Evolutionary conservation across 163 green algal species (phyloP).

Genomic region (Scenedesmus sp.): DNA sequence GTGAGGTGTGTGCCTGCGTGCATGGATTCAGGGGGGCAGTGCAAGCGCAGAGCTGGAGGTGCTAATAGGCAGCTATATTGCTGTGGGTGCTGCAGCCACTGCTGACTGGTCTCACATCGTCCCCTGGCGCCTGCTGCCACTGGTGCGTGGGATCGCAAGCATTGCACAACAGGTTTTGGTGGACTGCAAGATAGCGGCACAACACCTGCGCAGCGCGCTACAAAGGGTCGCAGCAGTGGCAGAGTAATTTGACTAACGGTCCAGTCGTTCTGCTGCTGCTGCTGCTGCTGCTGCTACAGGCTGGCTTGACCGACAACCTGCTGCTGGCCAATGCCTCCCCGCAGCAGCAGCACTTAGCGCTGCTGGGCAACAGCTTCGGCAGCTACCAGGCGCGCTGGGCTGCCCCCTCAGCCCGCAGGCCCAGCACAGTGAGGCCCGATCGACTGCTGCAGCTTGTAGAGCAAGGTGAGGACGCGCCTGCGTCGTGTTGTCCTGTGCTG

Average conservation of each 20-base stretch:
- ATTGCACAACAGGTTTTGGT: too few species aligned
- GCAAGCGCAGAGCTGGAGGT: neutral
- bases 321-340: slow-evolving; percentile 68
- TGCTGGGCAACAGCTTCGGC: slow-evolving; percentile 80
- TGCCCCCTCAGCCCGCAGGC: neutral
- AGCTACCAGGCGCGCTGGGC: slow-evolving; percentile 63
- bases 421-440: neutral
- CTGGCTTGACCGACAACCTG: slow-evolving; percentile 71
- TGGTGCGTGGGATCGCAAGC: too few species aligned
- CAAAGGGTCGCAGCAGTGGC: too few species aligned
- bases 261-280: neutral
- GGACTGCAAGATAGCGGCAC: too few species aligned
- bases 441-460: slow-evolving; percentile 33
- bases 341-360: slow-evolving; percentile 33
- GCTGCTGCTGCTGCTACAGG: slow-evolving; percentile 23
- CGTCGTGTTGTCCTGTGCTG: too few species aligned
- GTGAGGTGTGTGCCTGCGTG: slow-evolving; percentile 58
- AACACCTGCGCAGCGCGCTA: too few species aligned
- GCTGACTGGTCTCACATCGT: slow-evolving; percentile 58
- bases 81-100: neutral
- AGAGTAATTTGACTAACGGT: too few species aligned
- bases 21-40: neutral
- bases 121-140: too few species aligned
- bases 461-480: neutral
- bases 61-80: neutral